These are phyloP conservation scores for Pseudovirgaria hyperparasitica DNA, from an alignment of 2,329 filamentous ascomycete genomes.

Conservation along the genomic window DNA sequence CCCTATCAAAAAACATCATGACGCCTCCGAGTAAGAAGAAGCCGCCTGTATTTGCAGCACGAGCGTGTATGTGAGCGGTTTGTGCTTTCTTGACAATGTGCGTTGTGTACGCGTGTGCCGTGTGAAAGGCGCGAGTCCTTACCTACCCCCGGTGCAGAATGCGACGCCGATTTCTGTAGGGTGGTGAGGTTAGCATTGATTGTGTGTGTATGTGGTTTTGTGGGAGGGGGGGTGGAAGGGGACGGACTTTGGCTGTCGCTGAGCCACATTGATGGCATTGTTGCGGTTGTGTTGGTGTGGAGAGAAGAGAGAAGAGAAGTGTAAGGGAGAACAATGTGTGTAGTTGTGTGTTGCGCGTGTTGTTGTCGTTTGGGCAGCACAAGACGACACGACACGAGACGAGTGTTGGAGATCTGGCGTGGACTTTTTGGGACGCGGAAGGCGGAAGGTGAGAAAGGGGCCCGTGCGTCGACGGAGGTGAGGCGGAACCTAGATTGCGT, in stretches of 20 bases:
- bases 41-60: conserved; percentile 47
- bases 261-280: conserved; percentile 87
- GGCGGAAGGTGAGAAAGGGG: neutral
- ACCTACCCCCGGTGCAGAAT: conserved; percentile 94
- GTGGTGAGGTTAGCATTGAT: conserved; percentile 5
- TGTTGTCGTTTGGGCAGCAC: no score
- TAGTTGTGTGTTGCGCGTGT: no score
- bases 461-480: neutral
- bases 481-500: neutral
- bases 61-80: conserved; percentile 9
- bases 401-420: no score
- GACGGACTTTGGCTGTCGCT: conserved; percentile 85
- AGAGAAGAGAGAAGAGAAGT: no score
- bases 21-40: conserved; percentile 93
- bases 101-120: conserved; percentile 1
- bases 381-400: no score
- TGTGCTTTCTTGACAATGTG: conserved; percentile 3
- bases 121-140: conserved; percentile 10
- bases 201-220: conserved; percentile 5
- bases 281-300: no score
- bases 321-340: no score
- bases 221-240: conserved; percentile 2
- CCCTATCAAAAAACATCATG: conserved; percentile 93
- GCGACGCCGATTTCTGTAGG: conserved; percentile 80
- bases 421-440: neutral